Conservation (phyloP, 306 rosid genomes). For the Medicago lupulina region DNA sequence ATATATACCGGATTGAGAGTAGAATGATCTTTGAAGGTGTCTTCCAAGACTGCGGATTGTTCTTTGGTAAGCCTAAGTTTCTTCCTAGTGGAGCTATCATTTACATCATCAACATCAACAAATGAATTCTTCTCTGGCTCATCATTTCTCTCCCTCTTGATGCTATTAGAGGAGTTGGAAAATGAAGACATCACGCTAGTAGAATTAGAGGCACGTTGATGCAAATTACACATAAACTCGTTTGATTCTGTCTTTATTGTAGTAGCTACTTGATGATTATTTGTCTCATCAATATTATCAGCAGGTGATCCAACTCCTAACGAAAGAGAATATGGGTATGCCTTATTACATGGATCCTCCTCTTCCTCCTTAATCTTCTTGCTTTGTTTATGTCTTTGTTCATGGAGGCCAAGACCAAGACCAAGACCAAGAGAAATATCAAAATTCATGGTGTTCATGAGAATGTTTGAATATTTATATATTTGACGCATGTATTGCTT, state of each 20-base stretch:
- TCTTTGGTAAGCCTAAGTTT: slow-evolving; percentile 85
- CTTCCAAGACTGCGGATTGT: slow-evolving; percentile 78
- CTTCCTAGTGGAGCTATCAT: slow-evolving; percentile 68
- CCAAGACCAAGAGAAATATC: slow-evolving; percentile 64
- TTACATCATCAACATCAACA: slow-evolving; percentile 46
- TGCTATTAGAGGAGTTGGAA: slow-evolving; percentile 60
- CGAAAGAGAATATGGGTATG: slow-evolving; percentile 58
- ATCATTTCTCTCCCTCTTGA: slow-evolving; percentile 80
- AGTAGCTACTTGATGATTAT: background rate
- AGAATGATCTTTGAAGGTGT: slow-evolving; percentile 56
- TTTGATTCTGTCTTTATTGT: slow-evolving; percentile 29
- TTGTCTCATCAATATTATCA: slow-evolving; percentile 4
- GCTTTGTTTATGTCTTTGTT: slow-evolving; percentile 14
- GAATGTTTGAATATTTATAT: slow-evolving; percentile 13
- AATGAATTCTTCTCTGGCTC: background rate
- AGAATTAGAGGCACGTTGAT: slow-evolving; percentile 47
- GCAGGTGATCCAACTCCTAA: slow-evolving; percentile 53
- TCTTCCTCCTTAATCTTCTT: background rate
- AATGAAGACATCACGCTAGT: slow-evolving; percentile 63
- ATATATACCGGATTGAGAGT: slow-evolving; percentile 75
- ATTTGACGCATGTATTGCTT: background rate
- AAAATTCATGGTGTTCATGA: slow-evolving; percentile 48
- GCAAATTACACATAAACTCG: background rate
- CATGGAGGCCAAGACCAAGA: slow-evolving; percentile 63
- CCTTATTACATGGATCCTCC: slow-evolving; percentile 46